phyloP scores from a whole-genome alignment of 106 monocot genomes.

The Gastrodia elata region DNA sequence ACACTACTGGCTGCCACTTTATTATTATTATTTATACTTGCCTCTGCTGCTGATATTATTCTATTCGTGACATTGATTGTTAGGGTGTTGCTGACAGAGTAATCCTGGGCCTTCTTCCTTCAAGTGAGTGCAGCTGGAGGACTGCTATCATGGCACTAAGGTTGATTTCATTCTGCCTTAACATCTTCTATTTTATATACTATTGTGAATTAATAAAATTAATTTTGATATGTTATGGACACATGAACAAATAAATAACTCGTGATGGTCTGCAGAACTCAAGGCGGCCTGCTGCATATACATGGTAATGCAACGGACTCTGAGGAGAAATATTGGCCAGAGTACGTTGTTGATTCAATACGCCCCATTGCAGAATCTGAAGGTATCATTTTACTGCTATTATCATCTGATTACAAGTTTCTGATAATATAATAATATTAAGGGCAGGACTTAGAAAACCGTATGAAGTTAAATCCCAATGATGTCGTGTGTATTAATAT shows the following conservation, averaged over 20 bases:
- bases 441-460: too few species aligned
- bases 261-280: constrained; percentile 21
- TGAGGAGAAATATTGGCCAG: constrained; percentile 52
- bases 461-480: too few species aligned
- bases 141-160: constrained; percentile 78
- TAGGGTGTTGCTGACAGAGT: constrained; percentile 89
- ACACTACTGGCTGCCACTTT: too few species aligned
- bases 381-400: constrained; percentile 28
- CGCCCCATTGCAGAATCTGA: constrained; percentile 33
- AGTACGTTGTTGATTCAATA: constrained; percentile 53
- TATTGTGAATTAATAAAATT: neutral
- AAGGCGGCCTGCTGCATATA: constrained; percentile 71
- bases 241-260: neutral
- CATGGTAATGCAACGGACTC: constrained; percentile 81
- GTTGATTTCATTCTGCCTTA: constrained; percentile 18
- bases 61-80: too few species aligned
- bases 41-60: too few species aligned
- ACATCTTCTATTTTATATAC: neutral
- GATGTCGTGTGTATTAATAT: too few species aligned
- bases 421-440: neutral
- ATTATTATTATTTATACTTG: too few species aligned
- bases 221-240: neutral
- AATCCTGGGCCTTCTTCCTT: constrained; percentile 89
- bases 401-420: neutral
- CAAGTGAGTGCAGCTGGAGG: constrained; percentile 85